These are phyloP conservation scores for Aspergillus caelatus DNA, from an alignment of 2,329 filamentous ascomycete species.

Conservation along the genomic window DNA sequence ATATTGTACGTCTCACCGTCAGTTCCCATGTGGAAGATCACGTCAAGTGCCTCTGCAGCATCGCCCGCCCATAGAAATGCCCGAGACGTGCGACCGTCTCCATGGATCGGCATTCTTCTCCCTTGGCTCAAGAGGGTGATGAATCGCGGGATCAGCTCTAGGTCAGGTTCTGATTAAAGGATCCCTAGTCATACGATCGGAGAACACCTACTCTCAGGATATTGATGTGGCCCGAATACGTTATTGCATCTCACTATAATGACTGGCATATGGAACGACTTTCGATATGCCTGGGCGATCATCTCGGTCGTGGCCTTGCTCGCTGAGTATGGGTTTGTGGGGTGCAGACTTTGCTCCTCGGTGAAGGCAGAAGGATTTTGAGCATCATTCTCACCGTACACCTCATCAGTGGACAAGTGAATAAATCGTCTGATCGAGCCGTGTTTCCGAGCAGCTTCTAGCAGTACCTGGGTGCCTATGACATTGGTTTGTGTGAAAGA, in stretches of 20 bases:
- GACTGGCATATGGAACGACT: constrained; percentile 77
- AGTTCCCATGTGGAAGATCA: too few relatives aligned
- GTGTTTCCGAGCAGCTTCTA: constrained; percentile 74
- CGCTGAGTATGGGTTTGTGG: constrained; percentile 82
- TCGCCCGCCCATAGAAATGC: too few relatives aligned
- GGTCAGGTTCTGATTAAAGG: too few relatives aligned
- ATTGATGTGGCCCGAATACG: too few relatives aligned
- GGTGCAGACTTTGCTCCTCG: constrained; percentile 73
- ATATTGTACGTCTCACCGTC: constrained; percentile 88
- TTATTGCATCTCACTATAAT: too few relatives aligned
- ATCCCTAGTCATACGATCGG: too few relatives aligned
- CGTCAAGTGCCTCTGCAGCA: too few relatives aligned
- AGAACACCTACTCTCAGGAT: too few relatives aligned
- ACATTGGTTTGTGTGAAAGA: constrained; percentile 82
- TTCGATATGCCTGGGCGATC: constrained; percentile 81
- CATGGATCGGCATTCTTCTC: too few relatives aligned
- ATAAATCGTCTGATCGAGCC: constrained; percentile 70
- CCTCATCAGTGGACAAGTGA: constrained; percentile 82
- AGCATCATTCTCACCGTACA: constrained; percentile 75
- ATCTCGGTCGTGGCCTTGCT: constrained; percentile 83
- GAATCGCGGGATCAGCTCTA: too few relatives aligned
- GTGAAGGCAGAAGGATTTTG: neutral
- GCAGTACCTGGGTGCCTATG: constrained; percentile 78
- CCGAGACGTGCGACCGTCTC: too few relatives aligned
- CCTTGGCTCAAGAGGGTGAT: too few relatives aligned